These are phyloP conservation scores for Aspergillus sparsus DNA, from an alignment of 495 filamentous ascomycete genomes.

Conservation along the genomic window DNA sequence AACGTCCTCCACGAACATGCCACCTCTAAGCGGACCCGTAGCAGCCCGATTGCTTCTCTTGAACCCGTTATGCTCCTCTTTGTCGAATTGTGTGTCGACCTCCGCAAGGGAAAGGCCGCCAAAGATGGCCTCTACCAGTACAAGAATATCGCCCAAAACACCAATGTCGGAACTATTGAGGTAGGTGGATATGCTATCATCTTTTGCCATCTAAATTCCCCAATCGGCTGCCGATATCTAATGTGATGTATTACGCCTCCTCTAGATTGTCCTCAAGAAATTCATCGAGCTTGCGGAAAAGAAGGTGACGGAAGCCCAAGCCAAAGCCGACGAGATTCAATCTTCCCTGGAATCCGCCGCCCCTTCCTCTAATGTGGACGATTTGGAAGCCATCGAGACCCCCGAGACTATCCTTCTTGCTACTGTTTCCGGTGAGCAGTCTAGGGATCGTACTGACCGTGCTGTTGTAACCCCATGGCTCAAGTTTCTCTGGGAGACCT, in stretches of 20 bases:
- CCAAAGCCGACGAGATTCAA: constrained; percentile 93
- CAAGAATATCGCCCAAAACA: constrained; percentile 99
- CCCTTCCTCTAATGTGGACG: constrained; percentile 79
- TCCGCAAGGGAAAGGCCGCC: constrained; percentile 94
- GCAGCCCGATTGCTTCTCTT: constrained; percentile 92
- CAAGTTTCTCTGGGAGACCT: constrained; percentile 99
- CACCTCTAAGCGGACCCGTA: constrained; percentile 94
- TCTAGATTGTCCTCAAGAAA: constrained; percentile 82
- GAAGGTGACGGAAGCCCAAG: constrained; percentile 94
- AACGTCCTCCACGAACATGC: constrained; percentile 98
- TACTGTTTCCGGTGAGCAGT: constrained; percentile 97
- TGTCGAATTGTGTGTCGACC: constrained; percentile 93
- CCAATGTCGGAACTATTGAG: constrained; percentile 97
- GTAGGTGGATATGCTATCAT: constrained; percentile 41
- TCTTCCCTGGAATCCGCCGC: constrained; percentile 72
- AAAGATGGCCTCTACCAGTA: constrained; percentile 99
- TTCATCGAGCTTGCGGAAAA: constrained; percentile 96
- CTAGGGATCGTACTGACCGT: constrained; percentile 91
- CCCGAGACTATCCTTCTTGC: constrained; percentile 97
- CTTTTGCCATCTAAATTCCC: background rate
- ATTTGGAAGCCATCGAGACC: constrained; percentile 95
- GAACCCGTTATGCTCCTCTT: constrained; percentile 98
- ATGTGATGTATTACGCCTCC: constrained; percentile 22
- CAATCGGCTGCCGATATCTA: constrained; percentile 10
- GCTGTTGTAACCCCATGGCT: constrained; percentile 98